Evolutionary conservation across 2,329 filamentous ascomycete genomes (phyloP), one percentile per base, ranked within the genome.

Genomic region (Sporothrix luriei): DNA sequence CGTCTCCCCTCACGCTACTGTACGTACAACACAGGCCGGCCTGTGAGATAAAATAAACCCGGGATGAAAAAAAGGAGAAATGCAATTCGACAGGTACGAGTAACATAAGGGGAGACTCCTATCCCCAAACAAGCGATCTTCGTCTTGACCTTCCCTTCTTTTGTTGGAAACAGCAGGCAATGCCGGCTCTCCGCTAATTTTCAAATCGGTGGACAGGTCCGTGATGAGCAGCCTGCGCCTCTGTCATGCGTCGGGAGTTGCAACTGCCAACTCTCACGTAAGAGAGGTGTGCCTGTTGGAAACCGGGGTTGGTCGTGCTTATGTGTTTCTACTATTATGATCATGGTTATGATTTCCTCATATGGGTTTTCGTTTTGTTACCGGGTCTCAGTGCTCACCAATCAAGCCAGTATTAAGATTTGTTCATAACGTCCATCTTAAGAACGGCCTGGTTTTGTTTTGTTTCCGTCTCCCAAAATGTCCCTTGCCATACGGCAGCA

Each of bases 391-490:
- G 2, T 19, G 55, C 21, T 21, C 55, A 21, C 21, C 55, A 59
- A 40, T 59, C 6, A 59, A 40, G 55, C 29, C 55, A 59, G 40
- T 59, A 11, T 40, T 29, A 21, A 21, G 55, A 59, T 59, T 33
- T 21, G 21, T 40, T 59, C 29, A 59, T 59, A 59, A 40, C 29
- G 26, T 16, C 55, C 55, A 59, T 59, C 55, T 40, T 59, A 59
- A 59, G 29, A 38, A 38, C 33, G 55, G 55, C n/a, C 40, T 19
- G 33, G 6, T 6, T 6, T 16, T 19, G 33, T 59, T 40, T 29
- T 21, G 55, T 59, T 59, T 54, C 13, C 51, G 2, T 14, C 16
- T 2, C 51, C 24, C 29, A 16, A 19, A 6, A 19, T 48, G 24
- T 29, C 33, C 40, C 21, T 40, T 43, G n/a, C 55, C 33, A 59